Base-by-base conservation (phyloP, 495 filamentous ascomycete genomes). In the Xylaria flabelliformis region DNA sequence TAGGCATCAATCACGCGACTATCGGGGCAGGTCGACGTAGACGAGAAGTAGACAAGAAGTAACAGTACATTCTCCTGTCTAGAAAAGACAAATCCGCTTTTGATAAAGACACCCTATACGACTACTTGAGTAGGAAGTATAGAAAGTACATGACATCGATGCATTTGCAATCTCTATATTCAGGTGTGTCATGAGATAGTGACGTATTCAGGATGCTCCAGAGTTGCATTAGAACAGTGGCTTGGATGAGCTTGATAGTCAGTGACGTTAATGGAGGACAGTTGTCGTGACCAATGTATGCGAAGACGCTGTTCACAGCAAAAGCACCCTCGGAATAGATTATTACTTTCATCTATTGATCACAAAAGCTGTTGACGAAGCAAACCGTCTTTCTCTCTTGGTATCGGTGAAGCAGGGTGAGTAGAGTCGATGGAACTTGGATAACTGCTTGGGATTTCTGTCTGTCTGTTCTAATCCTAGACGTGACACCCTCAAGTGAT, bases 101-200 rank as follows among this genome's bases (percentile, higher is more conserved):
- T 65, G 63, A 65, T 65, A 65, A 50, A 65, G 39, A 65, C 63
- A 65, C 63, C 24, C 63, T 39, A 26, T n/a, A 1, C 24, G 13
- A 32, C 26, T 32, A 12, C 26, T 48, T 24, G 21, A 13, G 21
- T 48, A 9, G 24, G 21, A 26, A n/a, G 34, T 17, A 46, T 46
- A 24, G 42, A 34, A 34, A 19, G 63, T 63, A 44, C 61, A n/a
- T 63, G 61, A 50, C 9, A 17, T 29, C 4, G 24, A 46, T 48
- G 42, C n/a, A 65, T 46, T 39, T 4, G 58, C 58, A 6, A 39
- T 39, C 4, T 39, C 39, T 2, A 29, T 64, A n/a, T 64, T 64
- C 61, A 32, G n/a, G 15, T 50, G 42, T 50, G 21, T 50, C 32
- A 10, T 44, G 34, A 32, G 24, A 32, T 48, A 34, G 58, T n/a